A percentile compares a stretch with the other conserved stretches of the same genome.
These are phyloP conservation scores for Arachnomyces sp. DNA, from an alignment of 2,329 filamentous ascomycete genomes.

Conservation along the genomic window DNA sequence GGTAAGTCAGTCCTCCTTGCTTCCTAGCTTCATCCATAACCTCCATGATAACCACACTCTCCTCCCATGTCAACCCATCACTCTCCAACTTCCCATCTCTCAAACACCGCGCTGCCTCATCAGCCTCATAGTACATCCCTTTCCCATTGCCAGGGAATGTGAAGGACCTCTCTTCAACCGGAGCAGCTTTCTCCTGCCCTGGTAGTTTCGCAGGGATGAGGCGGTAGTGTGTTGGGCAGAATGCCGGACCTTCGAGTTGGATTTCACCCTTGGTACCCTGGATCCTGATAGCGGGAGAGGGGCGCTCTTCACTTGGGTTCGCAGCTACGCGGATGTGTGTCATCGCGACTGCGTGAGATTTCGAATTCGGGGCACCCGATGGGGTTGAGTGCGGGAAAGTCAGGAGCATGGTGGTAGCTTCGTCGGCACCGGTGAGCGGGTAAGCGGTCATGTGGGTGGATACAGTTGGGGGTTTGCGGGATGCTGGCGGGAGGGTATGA, in stretches of 20 bases:
- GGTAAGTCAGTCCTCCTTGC: conserved; percentile 55
- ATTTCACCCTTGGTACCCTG: conserved; percentile 76
- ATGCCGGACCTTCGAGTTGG: conserved; percentile 66
- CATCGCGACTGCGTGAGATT: conserved; percentile 63
- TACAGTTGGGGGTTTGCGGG: conserved; percentile 56
- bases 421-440: conserved; percentile 63
- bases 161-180: conserved; percentile 28
- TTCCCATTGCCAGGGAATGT: conserved; percentile 54
- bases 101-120: conserved; percentile 66
- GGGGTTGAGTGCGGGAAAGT: conserved; percentile 57
- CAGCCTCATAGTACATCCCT: conserved; percentile 85
- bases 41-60: conserved; percentile 82
- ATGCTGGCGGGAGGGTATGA: conserved; percentile 57
- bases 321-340: conserved; percentile 56
- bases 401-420: conserved; percentile 68
- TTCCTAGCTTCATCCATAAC: conserved; percentile 61
- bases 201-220: conserved; percentile 49
- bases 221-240: conserved; percentile 56
- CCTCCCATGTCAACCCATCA: conserved; percentile 58
- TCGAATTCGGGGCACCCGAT: conserved; percentile 31
- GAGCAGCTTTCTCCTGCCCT: conserved; percentile 39
- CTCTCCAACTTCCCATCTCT: conserved; percentile 72
- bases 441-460: conserved; percentile 66
- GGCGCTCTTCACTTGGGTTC: conserved; percentile 53
- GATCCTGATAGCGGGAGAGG: conserved; percentile 63